phyloP scores from a whole-genome alignment of 2,329 filamentous ascomycete species.

The Colletotrichum siamense region DNA sequence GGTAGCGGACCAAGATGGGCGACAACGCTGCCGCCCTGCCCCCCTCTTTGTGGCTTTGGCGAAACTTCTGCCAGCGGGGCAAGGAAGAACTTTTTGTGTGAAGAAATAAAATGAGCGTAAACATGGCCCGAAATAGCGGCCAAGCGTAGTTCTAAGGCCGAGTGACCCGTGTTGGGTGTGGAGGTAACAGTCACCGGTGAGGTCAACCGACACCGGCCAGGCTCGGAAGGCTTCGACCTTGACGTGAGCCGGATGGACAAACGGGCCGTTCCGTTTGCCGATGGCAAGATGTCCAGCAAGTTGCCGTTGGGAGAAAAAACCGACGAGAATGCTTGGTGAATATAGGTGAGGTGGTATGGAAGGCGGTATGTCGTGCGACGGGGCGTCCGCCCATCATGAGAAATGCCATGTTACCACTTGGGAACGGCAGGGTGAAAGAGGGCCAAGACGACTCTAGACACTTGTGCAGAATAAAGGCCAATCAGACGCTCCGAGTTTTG shows the following conservation, averaged over 20 bases:
- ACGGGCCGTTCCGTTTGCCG: constrained; percentile 11
- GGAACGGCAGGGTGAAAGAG: not conserved
- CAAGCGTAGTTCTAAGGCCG: not conserved
- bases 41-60: not conserved
- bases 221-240: not conserved
- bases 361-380: not conserved
- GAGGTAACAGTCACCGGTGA: constrained; percentile 1
- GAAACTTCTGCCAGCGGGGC: constrained; percentile 3
- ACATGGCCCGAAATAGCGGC: constrained; percentile 1
- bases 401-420: not conserved
- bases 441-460: not conserved
- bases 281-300: not conserved
- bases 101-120: not conserved
- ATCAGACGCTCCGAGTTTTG: not conserved
- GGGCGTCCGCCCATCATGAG: not conserved
- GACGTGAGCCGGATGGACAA: not conserved
- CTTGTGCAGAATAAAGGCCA: constrained; percentile 7
- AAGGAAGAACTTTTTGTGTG: not conserved
- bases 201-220: not conserved
- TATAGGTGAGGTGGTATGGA: not conserved
- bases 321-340: not conserved
- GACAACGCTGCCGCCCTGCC: not conserved
- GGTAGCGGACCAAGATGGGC: not conserved
- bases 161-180: not conserved
- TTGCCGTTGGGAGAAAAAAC: not conserved